Conservation (phyloP, 768 basidiomycete species). For the Mycena sanguinolenta region DNA sequence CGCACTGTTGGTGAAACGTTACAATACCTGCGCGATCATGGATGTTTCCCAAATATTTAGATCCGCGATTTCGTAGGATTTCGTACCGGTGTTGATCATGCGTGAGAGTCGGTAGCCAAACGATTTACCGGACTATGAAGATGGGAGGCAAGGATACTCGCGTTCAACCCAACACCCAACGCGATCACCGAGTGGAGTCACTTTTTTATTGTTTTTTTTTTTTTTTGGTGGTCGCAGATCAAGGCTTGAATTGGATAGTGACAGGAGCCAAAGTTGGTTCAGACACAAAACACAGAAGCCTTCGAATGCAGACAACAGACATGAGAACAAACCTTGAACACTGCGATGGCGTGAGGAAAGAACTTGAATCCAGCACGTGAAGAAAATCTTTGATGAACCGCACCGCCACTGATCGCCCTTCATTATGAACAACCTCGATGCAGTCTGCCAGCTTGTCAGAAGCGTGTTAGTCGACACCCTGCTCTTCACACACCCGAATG, state of each 20-base stretch:
- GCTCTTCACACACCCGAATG: conserved; percentile 64
- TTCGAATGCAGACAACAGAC: background rate
- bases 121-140: no score
- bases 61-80: no score
- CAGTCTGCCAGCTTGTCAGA: conserved; percentile 13
- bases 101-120: no score
- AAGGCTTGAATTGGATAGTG: background rate
- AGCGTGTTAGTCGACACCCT: conserved; percentile 46
- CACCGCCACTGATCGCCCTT: conserved; percentile 14
- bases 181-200: no score
- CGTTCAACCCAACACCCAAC: no score
- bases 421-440: conserved; percentile 20
- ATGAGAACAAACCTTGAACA: background rate
- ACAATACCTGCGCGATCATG: no score
- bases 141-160: no score
- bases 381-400: background rate
- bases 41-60: no score
- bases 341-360: background rate
- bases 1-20: no score
- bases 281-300: background rate
- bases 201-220: no score
- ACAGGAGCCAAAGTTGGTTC: background rate
- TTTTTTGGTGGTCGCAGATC: no score
- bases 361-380: background rate
- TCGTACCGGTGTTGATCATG: no score